Conservation (phyloP, 257 asterid genomes). For the Lithospermum erythrorhizon region DNA sequence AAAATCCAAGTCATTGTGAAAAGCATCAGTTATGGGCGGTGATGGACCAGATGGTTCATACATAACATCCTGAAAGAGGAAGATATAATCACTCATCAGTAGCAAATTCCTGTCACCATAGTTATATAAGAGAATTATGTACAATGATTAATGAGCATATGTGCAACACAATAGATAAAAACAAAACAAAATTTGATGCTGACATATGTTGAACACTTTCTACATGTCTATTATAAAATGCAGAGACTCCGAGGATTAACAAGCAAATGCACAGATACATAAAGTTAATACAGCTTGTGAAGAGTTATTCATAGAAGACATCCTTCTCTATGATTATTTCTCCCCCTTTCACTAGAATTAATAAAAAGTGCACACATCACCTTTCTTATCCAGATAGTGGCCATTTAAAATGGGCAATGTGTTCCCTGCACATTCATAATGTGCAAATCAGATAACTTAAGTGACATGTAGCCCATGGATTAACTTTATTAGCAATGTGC, state of each 20-base stretch:
- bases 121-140: too few species aligned
- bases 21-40: slow-evolving; percentile 64
- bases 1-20: slow-evolving; percentile 55
- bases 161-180: too few species aligned
- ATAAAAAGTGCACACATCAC: neutral
- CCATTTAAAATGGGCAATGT: too few species aligned
- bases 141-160: neutral
- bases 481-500: too few species aligned
- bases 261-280: neutral
- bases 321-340: neutral
- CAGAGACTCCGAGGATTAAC: neutral
- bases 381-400: neutral
- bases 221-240: neutral
- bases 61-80: slow-evolving; percentile 65
- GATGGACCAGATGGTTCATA: slow-evolving; percentile 91
- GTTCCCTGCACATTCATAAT: too few species aligned
- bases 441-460: too few species aligned
- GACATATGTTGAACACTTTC: neutral
- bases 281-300: neutral
- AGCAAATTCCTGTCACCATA: neutral
- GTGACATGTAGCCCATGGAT: too few species aligned
- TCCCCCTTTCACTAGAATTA: slow-evolving; percentile 1
- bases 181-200: neutral
- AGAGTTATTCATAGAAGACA: neutral
- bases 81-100: neutral